A percentile compares a stretch with the other conserved stretches of the same genome.
phyloP scores from a whole-genome alignment of 1,284 basidiomycete genomes.

The Kalmanozyma brasiliensis region DNA sequence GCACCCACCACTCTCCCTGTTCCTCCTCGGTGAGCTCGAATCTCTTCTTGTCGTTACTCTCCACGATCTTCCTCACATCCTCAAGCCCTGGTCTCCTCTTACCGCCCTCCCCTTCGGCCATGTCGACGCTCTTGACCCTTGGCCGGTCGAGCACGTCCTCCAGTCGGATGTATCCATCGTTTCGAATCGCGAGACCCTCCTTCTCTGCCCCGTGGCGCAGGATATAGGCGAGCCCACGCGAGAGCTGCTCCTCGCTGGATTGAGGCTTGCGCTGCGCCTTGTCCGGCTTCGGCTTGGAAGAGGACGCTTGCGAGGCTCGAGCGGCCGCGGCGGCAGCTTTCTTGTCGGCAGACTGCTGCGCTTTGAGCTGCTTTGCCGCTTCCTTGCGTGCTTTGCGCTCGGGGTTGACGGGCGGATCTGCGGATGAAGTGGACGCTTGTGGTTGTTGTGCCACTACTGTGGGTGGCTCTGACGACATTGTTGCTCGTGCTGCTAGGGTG shows the following conservation, averaged over 20 bases:
- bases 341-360: constrained; percentile 33
- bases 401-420: constrained; percentile 6
- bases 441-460: background rate
- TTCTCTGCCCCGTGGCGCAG: constrained; percentile 83
- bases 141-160: constrained; percentile 70
- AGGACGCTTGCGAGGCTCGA: constrained; percentile 2
- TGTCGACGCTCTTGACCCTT: constrained; percentile 52
- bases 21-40: constrained; percentile 61
- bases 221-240: constrained; percentile 84
- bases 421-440: background rate
- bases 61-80: constrained; percentile 52
- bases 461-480: constrained; percentile 5
- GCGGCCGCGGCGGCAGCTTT: constrained; percentile 12
- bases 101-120: constrained; percentile 27
- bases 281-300: background rate
- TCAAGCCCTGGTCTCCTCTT: constrained; percentile 31
- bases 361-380: constrained; percentile 41
- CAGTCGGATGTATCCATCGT: constrained; percentile 82
- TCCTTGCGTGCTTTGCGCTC: constrained; percentile 51
- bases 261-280: constrained; percentile 1
- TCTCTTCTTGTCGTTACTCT: constrained; percentile 61
- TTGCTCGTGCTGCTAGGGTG: background rate
- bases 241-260: constrained; percentile 69
- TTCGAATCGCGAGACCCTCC: constrained; percentile 78
- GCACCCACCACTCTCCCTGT: constrained; percentile 71